Percentiles rank a stretch among this genome's conserved stretches.
phyloP scores from a whole-genome alignment of 148 eudicot species.

The Vaccinium darrowii region DNA sequence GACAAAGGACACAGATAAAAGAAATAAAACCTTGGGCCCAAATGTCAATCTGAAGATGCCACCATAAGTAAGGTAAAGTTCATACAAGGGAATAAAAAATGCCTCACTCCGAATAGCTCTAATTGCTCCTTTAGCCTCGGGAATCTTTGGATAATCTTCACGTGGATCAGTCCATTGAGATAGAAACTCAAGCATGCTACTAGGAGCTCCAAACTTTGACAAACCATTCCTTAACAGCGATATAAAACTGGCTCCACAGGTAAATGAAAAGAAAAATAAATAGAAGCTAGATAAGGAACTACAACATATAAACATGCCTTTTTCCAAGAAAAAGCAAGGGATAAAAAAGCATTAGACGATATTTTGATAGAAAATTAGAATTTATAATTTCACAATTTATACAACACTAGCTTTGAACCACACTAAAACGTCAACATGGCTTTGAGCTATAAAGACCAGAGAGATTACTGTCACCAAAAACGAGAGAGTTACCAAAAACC shows the following conservation, averaged over 20 bases:
- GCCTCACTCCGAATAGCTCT: slow-evolving; percentile 73
- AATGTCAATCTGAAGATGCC: slow-evolving; percentile 89
- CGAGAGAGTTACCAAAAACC: no score
- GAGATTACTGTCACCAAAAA: no score
- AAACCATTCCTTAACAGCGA: slow-evolving; percentile 48
- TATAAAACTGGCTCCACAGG: slow-evolving; percentile 44
- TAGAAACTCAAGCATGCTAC: slow-evolving; percentile 45
- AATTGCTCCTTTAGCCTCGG: slow-evolving; percentile 83
- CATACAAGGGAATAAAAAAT: slow-evolving; percentile 85
- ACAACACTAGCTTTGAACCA: no score
- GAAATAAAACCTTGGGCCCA: slow-evolving; percentile 85
- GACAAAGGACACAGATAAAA: not conserved
- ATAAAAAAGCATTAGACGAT: not conserved
- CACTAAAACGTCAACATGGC: not conserved
- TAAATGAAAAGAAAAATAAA: slow-evolving; percentile 12
- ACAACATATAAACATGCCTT: not conserved
- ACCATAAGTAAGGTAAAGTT: slow-evolving; percentile 93
- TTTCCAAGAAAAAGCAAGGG: not conserved
- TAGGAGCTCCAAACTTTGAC: slow-evolving; percentile 66
- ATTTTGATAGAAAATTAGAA: not conserved
- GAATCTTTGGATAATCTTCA: slow-evolving; percentile 57
- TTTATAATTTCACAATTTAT: not conserved
- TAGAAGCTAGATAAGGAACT: slow-evolving; percentile 10
- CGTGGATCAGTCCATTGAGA: slow-evolving; percentile 44
- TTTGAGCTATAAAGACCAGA: no score